These are phyloP conservation scores for Ophiocordyceps sinensis DNA, from an alignment of 2,329 filamentous ascomycete genomes.

Conservation along the genomic window DNA sequence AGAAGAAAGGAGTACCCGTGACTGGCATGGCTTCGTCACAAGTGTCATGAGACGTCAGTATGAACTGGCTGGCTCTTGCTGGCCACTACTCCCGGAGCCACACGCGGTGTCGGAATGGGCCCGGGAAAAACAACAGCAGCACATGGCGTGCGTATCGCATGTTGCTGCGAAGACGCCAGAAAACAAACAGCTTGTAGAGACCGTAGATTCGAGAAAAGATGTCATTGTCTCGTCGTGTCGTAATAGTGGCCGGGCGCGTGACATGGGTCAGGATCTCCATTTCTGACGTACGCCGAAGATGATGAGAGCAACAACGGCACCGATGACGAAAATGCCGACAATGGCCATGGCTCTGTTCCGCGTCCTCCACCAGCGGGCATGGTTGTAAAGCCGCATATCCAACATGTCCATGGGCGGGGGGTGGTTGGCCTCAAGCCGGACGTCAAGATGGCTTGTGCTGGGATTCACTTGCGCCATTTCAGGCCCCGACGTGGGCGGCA, in stretches of 20 bases:
- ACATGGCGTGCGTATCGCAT: too few species aligned
- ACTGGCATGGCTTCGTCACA: too few species aligned
- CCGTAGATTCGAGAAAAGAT: too few species aligned
- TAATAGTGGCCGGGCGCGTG: background rate
- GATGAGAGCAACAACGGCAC: constrained; percentile 33
- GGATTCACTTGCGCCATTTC: constrained; percentile 35
- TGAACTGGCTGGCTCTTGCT: too few species aligned
- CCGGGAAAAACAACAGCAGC: too few species aligned
- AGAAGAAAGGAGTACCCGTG: too few species aligned
- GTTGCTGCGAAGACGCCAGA: too few species aligned
- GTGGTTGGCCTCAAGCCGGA: constrained; percentile 18
- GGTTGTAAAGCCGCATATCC: constrained; percentile 32
- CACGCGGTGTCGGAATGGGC: too few species aligned
- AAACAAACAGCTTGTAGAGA: too few species aligned
- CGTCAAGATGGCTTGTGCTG: constrained; percentile 24
- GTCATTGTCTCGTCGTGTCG: background rate
- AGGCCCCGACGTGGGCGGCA: constrained; percentile 43
- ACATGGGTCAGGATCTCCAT: constrained; percentile 20
- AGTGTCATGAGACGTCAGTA: too few species aligned
- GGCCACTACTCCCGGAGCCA: too few species aligned
- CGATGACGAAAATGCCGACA: constrained; percentile 38
- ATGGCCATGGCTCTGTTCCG: constrained; percentile 45
- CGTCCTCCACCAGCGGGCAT: constrained; percentile 44
- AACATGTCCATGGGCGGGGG: constrained; percentile 20
- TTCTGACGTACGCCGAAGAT: constrained; percentile 36